phyloP scores from a whole-genome alignment of 305 asterid species.

The Andrographis paniculata region DNA sequence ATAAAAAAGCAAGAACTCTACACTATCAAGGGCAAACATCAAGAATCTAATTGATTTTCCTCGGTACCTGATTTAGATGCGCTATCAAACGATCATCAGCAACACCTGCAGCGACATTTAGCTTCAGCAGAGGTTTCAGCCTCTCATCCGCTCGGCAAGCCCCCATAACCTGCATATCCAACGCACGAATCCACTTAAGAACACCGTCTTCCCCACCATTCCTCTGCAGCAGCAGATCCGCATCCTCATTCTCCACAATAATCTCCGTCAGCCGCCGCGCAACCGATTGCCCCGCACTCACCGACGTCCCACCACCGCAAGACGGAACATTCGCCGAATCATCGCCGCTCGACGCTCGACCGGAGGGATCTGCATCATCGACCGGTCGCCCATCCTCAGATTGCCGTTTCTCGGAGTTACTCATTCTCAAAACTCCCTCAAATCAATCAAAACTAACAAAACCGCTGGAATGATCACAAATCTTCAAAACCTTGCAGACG shows the following conservation, averaged over 20 bases:
- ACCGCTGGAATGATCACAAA: too few relatives aligned
- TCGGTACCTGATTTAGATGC: slow-evolving; percentile 73
- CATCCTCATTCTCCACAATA: slow-evolving; percentile 49
- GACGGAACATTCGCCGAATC: too few relatives aligned
- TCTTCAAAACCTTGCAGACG: too few relatives aligned
- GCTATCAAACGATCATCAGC: slow-evolving; percentile 75
- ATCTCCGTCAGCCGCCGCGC: slow-evolving; percentile 49
- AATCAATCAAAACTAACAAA: too few relatives aligned
- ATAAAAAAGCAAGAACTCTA: not conserved
- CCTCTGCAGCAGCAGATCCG: slow-evolving; percentile 58
- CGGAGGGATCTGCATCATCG: slow-evolving; percentile 34
- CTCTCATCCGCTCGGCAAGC: slow-evolving; percentile 98
- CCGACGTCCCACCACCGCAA: slow-evolving; percentile 22
- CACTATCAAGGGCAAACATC: not conserved
- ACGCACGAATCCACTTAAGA: slow-evolving; percentile 60
- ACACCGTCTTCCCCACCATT: slow-evolving; percentile 43
- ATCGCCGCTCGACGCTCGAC: slow-evolving; percentile 27
- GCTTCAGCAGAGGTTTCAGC: slow-evolving; percentile 84
- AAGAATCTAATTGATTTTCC: slow-evolving; percentile 6
- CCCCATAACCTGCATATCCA: slow-evolving; percentile 86
- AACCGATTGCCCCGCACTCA: slow-evolving; percentile 28
- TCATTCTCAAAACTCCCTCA: too few relatives aligned
- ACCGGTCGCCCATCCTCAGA: slow-evolving; percentile 25
- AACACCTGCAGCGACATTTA: slow-evolving; percentile 53
- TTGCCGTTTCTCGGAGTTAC: slow-evolving; percentile 30